Evolutionary conservation across 2,329 filamentous ascomycete genomes (phyloP), one percentile per base, ranked within the genome.

Genomic region (Monosporascus ibericus): DNA sequence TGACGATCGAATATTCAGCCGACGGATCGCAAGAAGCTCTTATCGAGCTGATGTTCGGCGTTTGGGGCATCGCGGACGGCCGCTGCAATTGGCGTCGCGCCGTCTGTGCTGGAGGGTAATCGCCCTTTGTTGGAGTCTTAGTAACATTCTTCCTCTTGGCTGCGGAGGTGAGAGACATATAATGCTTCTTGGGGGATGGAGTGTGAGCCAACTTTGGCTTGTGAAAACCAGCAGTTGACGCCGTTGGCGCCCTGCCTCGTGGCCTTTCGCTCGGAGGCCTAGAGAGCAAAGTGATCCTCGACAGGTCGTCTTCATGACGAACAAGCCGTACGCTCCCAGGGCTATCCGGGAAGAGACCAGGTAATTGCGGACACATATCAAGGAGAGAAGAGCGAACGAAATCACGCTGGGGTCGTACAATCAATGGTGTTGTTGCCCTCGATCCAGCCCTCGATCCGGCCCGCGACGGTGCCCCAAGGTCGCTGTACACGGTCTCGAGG

Each of bases 1-100:
- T 79, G 11, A 99, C 75, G 50, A 99, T 84, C 5, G 88, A 87
- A 62, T 96, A 96, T 60, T 96, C 90, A 51, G 86, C 82, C 20
- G 80, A 80, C 1, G 78, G 75, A 56, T 92, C 87, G 47, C 84
- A 75, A 0, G 82, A 77, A 0, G 95, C 77, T 5, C 79, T 74
- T 44, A 95, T 75, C 49, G 85, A 77, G 68, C 84, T 83, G 49
- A 96, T 82, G 57, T 91, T 85, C 8, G 92, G 92, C 6, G 78
- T 73, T 53, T 87, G 83, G 1, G 92, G 89, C 5, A 94, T 75
- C 2, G 78, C 75, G n/a, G 85, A 87, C 1, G 87, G 81, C 57
- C 86, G 81, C 44, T 86, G 85, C 5, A 89, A 77, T 48, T 84
- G 78, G 58, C 84, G 78, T 65, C 78, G 83, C 50, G 78, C 78